These are phyloP conservation scores for Hygrocybe punicea DNA, from an alignment of 768 basidiomycete species.

Conservation along the genomic window DNA sequence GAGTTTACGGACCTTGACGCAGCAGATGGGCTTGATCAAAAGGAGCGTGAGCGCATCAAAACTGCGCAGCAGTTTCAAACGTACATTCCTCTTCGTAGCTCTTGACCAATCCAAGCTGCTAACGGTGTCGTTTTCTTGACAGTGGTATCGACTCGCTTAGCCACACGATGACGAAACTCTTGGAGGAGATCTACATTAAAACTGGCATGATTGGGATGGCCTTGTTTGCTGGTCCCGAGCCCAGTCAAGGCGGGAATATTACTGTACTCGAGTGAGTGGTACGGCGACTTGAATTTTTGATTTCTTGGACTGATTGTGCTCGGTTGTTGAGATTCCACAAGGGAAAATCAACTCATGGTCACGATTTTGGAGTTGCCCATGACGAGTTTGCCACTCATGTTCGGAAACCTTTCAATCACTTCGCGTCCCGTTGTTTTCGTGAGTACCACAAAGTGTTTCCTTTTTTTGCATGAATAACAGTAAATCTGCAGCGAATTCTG, in stretches of 20 bases:
- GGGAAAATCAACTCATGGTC: neutral
- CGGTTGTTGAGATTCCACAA: neutral
- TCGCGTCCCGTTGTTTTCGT: neutral
- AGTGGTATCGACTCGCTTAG: neutral
- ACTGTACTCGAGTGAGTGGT: neutral
- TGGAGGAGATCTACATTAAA: neutral
- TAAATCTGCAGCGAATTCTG: too few species aligned
- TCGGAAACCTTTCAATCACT: neutral
- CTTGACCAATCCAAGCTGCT: too few species aligned
- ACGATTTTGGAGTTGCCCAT: neutral
- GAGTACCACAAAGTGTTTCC: neutral
- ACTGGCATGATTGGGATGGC: neutral
- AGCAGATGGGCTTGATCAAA: neutral
- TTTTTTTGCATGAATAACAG: neutral
- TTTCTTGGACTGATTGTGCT: neutral
- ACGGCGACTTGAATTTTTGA: neutral
- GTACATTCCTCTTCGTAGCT: too few species aligned
- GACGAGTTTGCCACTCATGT: neutral
- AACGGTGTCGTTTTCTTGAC: too few species aligned
- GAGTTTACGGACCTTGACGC: neutral
- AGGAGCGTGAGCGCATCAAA: neutral
- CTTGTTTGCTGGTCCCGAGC: neutral
- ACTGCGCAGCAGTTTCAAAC: too few species aligned
- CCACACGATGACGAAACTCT: neutral
- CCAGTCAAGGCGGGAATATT: neutral